phyloP scores from a whole-genome alignment of 139 green algal species.

The Closterium sp. region DNA sequence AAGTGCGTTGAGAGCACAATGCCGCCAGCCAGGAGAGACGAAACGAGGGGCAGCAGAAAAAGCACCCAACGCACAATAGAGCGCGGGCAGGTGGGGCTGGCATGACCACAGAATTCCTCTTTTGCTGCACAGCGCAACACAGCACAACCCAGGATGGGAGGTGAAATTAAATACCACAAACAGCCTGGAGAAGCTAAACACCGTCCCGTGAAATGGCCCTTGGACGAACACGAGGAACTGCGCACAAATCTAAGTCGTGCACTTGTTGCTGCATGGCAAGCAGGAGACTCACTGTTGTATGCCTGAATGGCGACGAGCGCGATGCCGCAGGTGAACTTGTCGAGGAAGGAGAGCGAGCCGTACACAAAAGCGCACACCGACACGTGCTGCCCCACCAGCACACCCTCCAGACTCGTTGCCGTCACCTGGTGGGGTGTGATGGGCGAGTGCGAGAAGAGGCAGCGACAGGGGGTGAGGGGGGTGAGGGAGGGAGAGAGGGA shows the following conservation, averaged over 20 bases:
- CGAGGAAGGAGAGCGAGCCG: slow-evolving; percentile 40
- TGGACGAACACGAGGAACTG: no score
- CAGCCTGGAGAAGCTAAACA: no score
- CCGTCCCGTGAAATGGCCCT: background rate
- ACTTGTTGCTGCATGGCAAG: no score
- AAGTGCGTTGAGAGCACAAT: background rate
- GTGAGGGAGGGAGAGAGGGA: background rate
- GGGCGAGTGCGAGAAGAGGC: background rate
- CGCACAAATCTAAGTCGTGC: no score
- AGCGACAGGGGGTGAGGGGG: no score
- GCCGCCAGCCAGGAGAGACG: background rate
- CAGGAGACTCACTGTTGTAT: slow-evolving; percentile 26
- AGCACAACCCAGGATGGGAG: background rate
- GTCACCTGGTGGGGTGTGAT: slow-evolving; percentile 16
- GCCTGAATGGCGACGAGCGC: slow-evolving; percentile 27
- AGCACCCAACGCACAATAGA: background rate
- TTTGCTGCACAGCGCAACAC: background rate
- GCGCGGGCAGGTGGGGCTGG: background rate
- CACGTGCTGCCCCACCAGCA: slow-evolving; percentile 32
- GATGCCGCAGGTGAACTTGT: slow-evolving; percentile 43
- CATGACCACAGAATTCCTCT: background rate
- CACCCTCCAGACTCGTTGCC: slow-evolving; percentile 36
- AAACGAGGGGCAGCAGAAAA: background rate
- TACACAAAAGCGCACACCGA: slow-evolving; percentile 42
- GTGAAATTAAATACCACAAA: no score